Base-by-base conservation (phyloP, 208 protist genomes). In the Trypanosoma platydactyli region DNA sequence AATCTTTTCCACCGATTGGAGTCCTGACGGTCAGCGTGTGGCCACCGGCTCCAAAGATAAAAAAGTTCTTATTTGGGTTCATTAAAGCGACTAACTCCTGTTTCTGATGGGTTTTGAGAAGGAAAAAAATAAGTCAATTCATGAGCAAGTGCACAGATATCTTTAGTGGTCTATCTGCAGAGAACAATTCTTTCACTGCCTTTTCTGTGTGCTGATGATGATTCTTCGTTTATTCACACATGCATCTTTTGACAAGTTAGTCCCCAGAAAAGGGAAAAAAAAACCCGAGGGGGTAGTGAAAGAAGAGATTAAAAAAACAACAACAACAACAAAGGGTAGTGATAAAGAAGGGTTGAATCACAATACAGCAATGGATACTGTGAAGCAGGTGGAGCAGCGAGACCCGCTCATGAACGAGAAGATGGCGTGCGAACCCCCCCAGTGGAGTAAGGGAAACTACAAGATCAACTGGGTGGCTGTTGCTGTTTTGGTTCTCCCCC, bases 1-100 rank as follows among this genome's bases (percentile, higher is more conserved):
- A 80, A 98, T 98, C 35, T 97, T 87, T 67, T 80, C 97, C 20
- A 95, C 98, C 1, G 98, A 99, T 83, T 99, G 98, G 98, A 97
- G 89, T 59, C 98, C 98, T 5, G 94, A 99, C 74, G 98, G 98
- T 15, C 86, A 98, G 51, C 89, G 86, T 66, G 95, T 98, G 22
- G 97, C 89, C 20, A 97, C 91, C 27, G 98, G 97, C 11, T 94
- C 92, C 30, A 99, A 99, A 80, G 98, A 99, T 84, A 97, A 97
- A 73, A 86, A 71, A 33, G 89, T 97, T 54, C 80, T 88, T 45
- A 91, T 96, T 56, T 96, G 91, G 91, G 78, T 92, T 45, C 88
- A 96, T 57, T 95, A 79, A 72, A 2, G 24, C 60, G 69, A 46
- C 51, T 75, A 75, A 68, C n/a, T 33, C 29, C 33, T 45, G 0